Base-by-base conservation (phyloP, 2,329 filamentous ascomycete species). In the Coccinonectria pachysandricola region DNA sequence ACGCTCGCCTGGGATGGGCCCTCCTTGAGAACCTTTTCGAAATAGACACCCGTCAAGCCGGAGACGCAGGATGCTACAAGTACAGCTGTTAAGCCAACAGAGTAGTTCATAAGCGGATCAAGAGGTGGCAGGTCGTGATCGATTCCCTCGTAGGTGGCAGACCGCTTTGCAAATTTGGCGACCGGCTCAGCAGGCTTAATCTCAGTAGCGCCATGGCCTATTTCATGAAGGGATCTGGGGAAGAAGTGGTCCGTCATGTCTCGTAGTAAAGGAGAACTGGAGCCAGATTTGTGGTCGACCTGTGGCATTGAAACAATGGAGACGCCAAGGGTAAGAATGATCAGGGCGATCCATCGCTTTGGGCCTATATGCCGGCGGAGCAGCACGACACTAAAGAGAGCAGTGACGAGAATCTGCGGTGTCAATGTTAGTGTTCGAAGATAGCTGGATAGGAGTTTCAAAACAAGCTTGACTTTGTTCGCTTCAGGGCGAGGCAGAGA, bases 21-120 rank as follows among this genome's bases (percentile, higher is more conserved):
- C 39, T 94, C 81, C 53, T 92, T 94, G 29, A 96, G 64, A 3
- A 95, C 76, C 57, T 92, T 95, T 53, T 96, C 83, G 39, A 88
- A 87, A 45, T 83, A 85, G 1, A 88, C 84, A 0, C 86, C 82
- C 0, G 85, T 88, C 24, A 94, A 60, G 3, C 86, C 86, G 2
- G 87, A 94, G 6, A 91, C 69, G 7, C 77, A 62, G 26, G 85
- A 87, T 8, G 86, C 80, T 8, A 80, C 60, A 20, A 93, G 57
- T 1, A 91, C 87, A 1, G 88, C 79, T 4, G 76, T 59, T 12
- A 96, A 56, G 4, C 91, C 91, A 23, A 91, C 65, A 0, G 79
- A 78, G 36, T 79, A 76, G 54, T 91, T 86, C 71, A 92, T 79
- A 24, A 62, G 50, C 2, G 53, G 49, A 15, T 70, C 60, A 5